Evolutionary conservation across 345 rosid species (phyloP), one percentile per base, ranked within the genome.

Genomic region (Alliaria petiolata): DNA sequence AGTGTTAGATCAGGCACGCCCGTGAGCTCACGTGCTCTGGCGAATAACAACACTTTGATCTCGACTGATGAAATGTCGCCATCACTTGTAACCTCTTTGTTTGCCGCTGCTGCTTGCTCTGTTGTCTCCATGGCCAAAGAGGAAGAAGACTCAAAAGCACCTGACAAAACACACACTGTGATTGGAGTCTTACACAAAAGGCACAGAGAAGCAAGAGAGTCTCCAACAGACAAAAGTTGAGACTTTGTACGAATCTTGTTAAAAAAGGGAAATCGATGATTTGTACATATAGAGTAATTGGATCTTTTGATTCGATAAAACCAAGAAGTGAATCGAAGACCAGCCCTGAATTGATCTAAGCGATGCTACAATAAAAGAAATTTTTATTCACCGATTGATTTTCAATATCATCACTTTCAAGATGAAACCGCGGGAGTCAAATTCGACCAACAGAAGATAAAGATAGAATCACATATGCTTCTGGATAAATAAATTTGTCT

Each of bases 21-120:
- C 0, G 95, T 85, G 58, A 95, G 64, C 65, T 89, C 97, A 10
- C 96, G 91, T 45, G 97, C 95, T 78, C 91, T 82, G 1, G 96
- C 96, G 7, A 91, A 95, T 76, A 95, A 85, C 69, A 95, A 69
- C 36, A 91, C 95, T 79, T 84, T 91, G 71, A 89, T 77, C 52
- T 70, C 78, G 3, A 91, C 75, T 4, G 58, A 74, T 5, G 87
- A 69, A 42, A 8, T 52, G 31, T 70, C 79, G 17, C 72, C 63
- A 42, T n/a, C n/a, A n/a, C 73, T 59, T 70, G 67, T 31, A 36
- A 26, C 13, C 15, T 44, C 69, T 61, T 61, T 67, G n/a, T 34
- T 46, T n/a, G n/a, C n/a, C n/a, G n/a, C n/a, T 6, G 4, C 16
- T 62, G 2, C 30, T 64, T 46, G 33, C 28, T 38, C 33, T 64